phyloP scores from a whole-genome alignment of 306 rosid genomes.

The Acacia acuminata region DNA sequence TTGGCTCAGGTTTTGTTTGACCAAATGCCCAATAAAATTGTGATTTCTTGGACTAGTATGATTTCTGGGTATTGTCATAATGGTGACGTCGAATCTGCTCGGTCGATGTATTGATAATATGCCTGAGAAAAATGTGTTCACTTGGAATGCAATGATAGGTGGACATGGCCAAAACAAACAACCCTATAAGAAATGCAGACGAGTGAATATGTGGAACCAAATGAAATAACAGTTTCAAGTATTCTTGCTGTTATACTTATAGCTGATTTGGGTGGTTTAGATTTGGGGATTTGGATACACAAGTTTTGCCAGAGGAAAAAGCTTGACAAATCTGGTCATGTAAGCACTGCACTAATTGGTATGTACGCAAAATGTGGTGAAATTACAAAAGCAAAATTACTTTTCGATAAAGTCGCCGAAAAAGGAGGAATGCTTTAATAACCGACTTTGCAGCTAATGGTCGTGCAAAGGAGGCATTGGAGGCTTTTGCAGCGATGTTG shows the following conservation, averaged over 20 bases:
- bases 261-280: too few relatives aligned
- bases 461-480: background rate
- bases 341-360: constrained; percentile 61
- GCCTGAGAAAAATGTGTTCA: constrained; percentile 33
- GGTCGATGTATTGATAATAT: too few relatives aligned
- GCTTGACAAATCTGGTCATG: constrained; percentile 33
- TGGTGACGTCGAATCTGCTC: too few relatives aligned
- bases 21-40: constrained; percentile 30
- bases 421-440: constrained; percentile 78
- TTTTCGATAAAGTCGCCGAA: constrained; percentile 48
- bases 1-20: constrained; percentile 61
- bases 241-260: too few relatives aligned
- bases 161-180: too few relatives aligned
- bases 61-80: too few relatives aligned
- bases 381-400: constrained; percentile 42
- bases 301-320: too few relatives aligned
- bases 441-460: constrained; percentile 52
- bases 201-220: too few relatives aligned
- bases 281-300: too few relatives aligned
- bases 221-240: too few relatives aligned
- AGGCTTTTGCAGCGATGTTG: constrained; percentile 51
- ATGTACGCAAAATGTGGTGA: constrained; percentile 86
- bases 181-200: too few relatives aligned
- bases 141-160: constrained; percentile 41
- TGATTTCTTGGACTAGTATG: background rate